phyloP scores from a whole-genome alignment of 2,329 filamentous ascomycete species.

The Hypocrella siamensis region DNA sequence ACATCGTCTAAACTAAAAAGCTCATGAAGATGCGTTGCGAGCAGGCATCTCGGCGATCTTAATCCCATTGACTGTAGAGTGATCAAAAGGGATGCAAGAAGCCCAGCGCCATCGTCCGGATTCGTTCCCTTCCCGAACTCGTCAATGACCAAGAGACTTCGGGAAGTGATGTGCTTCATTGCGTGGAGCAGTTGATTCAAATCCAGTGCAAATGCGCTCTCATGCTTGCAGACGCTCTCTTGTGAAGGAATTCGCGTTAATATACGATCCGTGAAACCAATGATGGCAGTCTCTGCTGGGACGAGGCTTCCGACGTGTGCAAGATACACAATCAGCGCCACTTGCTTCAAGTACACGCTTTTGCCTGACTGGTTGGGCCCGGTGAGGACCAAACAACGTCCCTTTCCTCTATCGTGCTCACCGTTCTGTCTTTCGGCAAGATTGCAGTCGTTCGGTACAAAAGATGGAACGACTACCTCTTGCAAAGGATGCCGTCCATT shows the following conservation, averaged over 20 bases:
- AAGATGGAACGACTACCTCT: constrained; percentile 65
- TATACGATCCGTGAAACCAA: constrained; percentile 88
- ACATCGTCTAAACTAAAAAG: constrained; percentile 53
- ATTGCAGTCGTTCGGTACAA: constrained; percentile 69
- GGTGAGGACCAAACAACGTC: constrained; percentile 56
- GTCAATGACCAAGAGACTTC: constrained; percentile 77
- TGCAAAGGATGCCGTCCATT: constrained; percentile 79
- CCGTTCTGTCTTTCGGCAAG: constrained; percentile 42
- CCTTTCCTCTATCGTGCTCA: constrained; percentile 1
- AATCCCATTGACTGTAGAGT: constrained; percentile 33
- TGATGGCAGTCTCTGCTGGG: constrained; percentile 57
- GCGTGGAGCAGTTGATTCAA: constrained; percentile 73
- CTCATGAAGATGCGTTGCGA: constrained; percentile 53
- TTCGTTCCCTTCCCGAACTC: constrained; percentile 66
- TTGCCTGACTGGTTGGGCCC: constrained; percentile 96
- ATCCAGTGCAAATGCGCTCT: constrained; percentile 59
- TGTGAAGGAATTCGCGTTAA: constrained; percentile 70
- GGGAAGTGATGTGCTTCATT: constrained; percentile 55
- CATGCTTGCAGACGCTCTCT: constrained; percentile 41
- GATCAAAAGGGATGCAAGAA: constrained; percentile 40
- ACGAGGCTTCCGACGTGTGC: constrained; percentile 90
- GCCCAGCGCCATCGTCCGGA: constrained; percentile 38
- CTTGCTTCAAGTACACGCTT: constrained; percentile 88
- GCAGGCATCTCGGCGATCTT: constrained; percentile 39
- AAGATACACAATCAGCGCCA: constrained; percentile 79